Evolutionary conservation across 2,329 filamentous ascomycete species (phyloP).

Genomic region (Sphaerulina vaccinii): DNA sequence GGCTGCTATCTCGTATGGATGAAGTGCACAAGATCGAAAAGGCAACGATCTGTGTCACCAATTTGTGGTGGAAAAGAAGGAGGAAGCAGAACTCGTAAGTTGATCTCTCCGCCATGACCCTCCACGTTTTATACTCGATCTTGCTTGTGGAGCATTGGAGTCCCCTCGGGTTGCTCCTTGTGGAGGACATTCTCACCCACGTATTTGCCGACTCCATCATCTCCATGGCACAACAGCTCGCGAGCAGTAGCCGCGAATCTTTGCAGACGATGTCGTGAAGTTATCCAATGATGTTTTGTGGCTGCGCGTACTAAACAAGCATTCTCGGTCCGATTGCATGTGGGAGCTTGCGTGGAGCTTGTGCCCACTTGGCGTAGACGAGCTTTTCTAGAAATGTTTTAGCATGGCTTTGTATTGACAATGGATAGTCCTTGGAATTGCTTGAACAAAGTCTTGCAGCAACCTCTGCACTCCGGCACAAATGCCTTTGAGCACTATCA

Average conservation of each 20-base stretch:
- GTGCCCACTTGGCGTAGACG: conserved; percentile 6
- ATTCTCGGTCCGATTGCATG: conserved; percentile 17
- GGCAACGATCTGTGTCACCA: too few relatives aligned
- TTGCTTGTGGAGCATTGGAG: background rate
- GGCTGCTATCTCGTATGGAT: too few relatives aligned
- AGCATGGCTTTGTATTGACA: background rate
- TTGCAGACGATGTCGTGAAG: background rate
- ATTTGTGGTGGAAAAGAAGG: too few relatives aligned
- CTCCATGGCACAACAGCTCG: conserved; percentile 4
- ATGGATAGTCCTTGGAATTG: background rate
- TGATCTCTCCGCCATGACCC: too few relatives aligned
- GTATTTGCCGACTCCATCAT: conserved; percentile 1
- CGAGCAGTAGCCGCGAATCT: background rate
- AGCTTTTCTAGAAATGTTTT: conserved; percentile 8
- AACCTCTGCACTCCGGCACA: too few relatives aligned
- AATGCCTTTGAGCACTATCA: too few relatives aligned
- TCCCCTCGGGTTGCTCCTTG: conserved; percentile 11
- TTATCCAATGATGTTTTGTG: background rate
- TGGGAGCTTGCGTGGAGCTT: conserved; percentile 14
- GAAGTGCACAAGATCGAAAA: too few relatives aligned
- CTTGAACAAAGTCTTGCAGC: too few relatives aligned
- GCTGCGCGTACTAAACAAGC: conserved; percentile 9
- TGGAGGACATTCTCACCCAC: conserved; percentile 3
- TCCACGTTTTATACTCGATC: conserved; percentile 4
- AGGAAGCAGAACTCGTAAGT: too few relatives aligned